Conservation (phyloP, 73 alveolate species). For the Loxodes magnus region DNA sequence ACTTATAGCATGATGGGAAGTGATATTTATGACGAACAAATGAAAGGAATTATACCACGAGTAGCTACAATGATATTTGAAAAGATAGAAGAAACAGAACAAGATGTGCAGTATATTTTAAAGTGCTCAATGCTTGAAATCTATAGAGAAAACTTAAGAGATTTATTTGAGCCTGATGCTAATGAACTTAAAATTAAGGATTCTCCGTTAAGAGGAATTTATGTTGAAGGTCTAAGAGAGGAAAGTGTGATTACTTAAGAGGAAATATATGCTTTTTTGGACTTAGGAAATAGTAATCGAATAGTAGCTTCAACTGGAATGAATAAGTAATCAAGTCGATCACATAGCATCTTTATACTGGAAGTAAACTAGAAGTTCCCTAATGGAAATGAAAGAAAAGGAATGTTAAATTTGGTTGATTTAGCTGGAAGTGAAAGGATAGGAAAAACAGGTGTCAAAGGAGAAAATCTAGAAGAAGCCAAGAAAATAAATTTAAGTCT, state of each 20-base stretch:
- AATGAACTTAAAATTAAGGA: slow-evolving; percentile 63
- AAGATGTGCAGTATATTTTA: slow-evolving; percentile 27
- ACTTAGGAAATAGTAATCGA: slow-evolving; percentile 77
- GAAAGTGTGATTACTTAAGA: slow-evolving; percentile 89
- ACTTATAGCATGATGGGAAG: slow-evolving; percentile 66
- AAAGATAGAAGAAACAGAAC: slow-evolving; percentile 30
- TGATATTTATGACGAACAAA: slow-evolving; percentile 19
- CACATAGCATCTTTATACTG: slow-evolving; percentile 93
- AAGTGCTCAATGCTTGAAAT: slow-evolving; percentile 60
- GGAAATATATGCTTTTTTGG: slow-evolving; percentile 70
- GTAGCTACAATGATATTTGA: slow-evolving; percentile 36
- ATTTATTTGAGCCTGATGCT: slow-evolving; percentile 21
- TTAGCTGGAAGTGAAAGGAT: slow-evolving; percentile 82
- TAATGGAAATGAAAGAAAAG: slow-evolving; percentile 50
- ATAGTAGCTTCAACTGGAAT: slow-evolving; percentile 86
- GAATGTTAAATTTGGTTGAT: slow-evolving; percentile 71
- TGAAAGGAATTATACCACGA: slow-evolving; percentile 47
- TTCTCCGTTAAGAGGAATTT: slow-evolving; percentile 89
- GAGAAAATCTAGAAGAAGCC: slow-evolving; percentile 59
- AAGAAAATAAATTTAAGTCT: slow-evolving; percentile 67
- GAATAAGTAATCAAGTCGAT: slow-evolving; percentile 86
- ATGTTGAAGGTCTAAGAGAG: slow-evolving; percentile 90
- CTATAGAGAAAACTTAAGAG: slow-evolving; percentile 76
- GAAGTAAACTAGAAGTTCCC: slow-evolving; percentile 76
- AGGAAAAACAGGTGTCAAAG: slow-evolving; percentile 62